phyloP scores from a whole-genome alignment of 208 protist species.

The Trypanosoma vivax region DNA sequence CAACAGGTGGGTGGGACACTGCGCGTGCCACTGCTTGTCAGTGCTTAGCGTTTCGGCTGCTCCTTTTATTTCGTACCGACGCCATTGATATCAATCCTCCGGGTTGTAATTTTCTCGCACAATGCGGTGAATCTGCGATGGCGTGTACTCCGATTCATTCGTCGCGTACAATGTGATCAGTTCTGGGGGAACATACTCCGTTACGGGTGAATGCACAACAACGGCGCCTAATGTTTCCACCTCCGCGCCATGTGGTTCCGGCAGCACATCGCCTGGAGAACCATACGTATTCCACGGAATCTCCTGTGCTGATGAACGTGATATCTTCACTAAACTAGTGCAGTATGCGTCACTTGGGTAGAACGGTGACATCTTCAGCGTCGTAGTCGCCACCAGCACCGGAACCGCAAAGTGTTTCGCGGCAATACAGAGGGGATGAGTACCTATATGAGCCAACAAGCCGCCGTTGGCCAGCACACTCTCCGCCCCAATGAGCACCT shows the following conservation, averaged over 20 bases:
- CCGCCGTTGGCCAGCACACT: constrained; percentile 96
- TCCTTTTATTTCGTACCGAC: constrained; percentile 1
- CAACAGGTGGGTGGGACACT: no score
- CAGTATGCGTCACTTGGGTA: constrained; percentile 93
- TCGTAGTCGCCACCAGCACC: constrained; percentile 92
- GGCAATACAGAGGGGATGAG: constrained; percentile 91
- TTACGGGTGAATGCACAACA: constrained; percentile 88
- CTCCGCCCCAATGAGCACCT: constrained; percentile 93
- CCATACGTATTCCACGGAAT: constrained; percentile 82
- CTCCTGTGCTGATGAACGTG: constrained; percentile 61
- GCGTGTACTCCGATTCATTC: constrained; percentile 90
- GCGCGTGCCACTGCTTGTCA: no score
- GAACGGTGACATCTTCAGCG: constrained; percentile 95
- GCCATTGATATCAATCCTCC: constrained; percentile 62
- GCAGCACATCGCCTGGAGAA: constrained; percentile 55
- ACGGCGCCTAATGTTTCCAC: constrained; percentile 32
- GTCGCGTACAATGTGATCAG: constrained; percentile 95
- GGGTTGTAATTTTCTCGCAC: constrained; percentile 95
- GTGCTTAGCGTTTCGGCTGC: no score
- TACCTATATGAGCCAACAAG: constrained; percentile 90
- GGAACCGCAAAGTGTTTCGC: constrained; percentile 94
- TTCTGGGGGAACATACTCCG: constrained; percentile 97
- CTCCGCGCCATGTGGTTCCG: constrained; percentile 28
- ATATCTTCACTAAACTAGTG: constrained; percentile 78
- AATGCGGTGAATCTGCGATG: constrained; percentile 96